Conservation (phyloP, 495 filamentous ascomycete genomes). For the Entonaema liquescens region DNA sequence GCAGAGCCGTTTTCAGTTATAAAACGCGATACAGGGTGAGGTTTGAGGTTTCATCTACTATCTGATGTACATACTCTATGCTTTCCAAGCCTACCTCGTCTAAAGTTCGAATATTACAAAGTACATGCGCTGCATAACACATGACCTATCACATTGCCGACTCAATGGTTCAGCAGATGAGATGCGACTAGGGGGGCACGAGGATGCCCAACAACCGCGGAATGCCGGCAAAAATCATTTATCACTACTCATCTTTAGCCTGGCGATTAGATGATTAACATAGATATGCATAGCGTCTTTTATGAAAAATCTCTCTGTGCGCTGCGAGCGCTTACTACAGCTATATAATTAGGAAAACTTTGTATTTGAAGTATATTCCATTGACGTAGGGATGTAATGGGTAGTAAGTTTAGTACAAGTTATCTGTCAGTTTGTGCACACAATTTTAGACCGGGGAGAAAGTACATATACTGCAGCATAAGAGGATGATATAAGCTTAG, state of each 20-base stretch:
- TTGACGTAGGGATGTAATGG: background rate
- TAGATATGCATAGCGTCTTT: background rate
- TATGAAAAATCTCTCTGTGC: background rate
- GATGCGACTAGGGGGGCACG: background rate
- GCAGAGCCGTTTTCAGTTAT: slow-evolving; percentile 15
- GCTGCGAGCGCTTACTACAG: slow-evolving; percentile 21
- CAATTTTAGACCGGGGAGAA: background rate
- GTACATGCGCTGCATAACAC: slow-evolving; percentile 10
- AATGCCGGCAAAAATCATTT: slow-evolving; percentile 8
- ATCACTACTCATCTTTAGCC: background rate
- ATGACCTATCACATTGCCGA: slow-evolving; percentile 28
- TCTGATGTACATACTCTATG: background rate
- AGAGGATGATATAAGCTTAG: slow-evolving; percentile 1
- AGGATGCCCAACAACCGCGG: background rate
- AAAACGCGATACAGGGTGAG: background rate
- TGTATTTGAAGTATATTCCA: background rate
- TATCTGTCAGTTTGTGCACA: background rate
- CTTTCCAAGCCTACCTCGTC: slow-evolving; percentile 1
- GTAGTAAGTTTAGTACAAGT: background rate
- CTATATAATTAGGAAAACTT: too few species aligned
- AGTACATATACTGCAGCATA: background rate
- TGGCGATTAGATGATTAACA: background rate
- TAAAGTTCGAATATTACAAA: slow-evolving; percentile 19
- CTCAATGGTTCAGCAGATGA: slow-evolving; percentile 16
- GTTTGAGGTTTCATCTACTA: slow-evolving; percentile 8